Base-by-base conservation (phyloP, 2,329 filamentous ascomycete genomes). In the Sporothrix luriei region DNA sequence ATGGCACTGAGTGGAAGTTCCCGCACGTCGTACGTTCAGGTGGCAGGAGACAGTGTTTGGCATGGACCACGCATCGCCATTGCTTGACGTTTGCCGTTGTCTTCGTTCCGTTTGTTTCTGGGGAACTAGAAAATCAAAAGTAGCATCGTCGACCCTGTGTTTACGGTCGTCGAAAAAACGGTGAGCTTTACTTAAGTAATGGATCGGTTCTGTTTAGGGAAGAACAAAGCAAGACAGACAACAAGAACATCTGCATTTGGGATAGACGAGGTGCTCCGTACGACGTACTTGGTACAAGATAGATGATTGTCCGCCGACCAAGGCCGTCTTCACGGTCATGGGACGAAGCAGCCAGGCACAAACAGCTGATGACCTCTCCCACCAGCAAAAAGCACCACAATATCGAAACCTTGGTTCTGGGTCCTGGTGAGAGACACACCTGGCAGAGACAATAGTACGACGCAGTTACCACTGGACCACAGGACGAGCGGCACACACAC, bases 121-220 rank as follows among this genome's bases (percentile, higher is more conserved):
- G 6, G 33, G 19, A 59, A 21, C 16, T 11, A 16, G 24, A 46
- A 46, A 24, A 43, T n/a, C 24, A 38, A 46, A 26, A 10, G 55
- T 59, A 40, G 57, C 19, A 61, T 59, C 29, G 55, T 59, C 29
- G 21, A 38, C 55, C 55, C 33, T 33, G 33, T 40, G n/a, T 59
- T 38, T 21, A 59, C 33, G 55, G 55, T 19, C 29, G 29, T 59
- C 9, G 11, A 7, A n/a, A 33, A 7, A 7, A 33, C 33, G 33
- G 1, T 9, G 5, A 3, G 29, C 2, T 33, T 33, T 33, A 33
- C 33, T 33, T 33, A 33, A 5, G 33, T 33, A 33, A 33, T 33
- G 33, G 9, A 7, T 2, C 33, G 9, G 33, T 33, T 33, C 33
- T 7, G 33, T 7, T 7, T 1, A 33, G 33, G 6, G 5, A 33